Evolutionary conservation across 805 yeast genomes (phyloP).

Genomic region (Metschnikowia colocasiae): DNA sequence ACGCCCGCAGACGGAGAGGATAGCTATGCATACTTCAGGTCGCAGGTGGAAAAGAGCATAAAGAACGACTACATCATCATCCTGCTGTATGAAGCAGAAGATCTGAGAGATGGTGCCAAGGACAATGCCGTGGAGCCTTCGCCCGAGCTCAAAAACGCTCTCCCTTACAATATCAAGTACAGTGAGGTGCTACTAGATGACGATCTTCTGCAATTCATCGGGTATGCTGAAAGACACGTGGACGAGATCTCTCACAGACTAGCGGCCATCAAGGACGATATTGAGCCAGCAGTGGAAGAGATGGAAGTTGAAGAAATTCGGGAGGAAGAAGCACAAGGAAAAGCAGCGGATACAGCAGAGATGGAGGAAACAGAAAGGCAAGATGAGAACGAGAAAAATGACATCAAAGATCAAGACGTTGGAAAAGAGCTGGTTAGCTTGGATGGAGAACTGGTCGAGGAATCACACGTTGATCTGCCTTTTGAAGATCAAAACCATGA

Average conservation of each 20-base stretch:
- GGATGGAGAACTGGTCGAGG: not conserved
- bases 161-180: slow-evolving; percentile 35
- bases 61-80: slow-evolving; percentile 30
- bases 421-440: not conserved
- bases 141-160: slow-evolving; percentile 19
- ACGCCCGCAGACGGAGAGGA: slow-evolving; percentile 15
- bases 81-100: slow-evolving; percentile 23
- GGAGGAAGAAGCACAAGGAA: too few species aligned
- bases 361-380: not conserved
- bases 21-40: slow-evolving; percentile 18
- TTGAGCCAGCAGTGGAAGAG: not conserved
- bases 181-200: slow-evolving; percentile 24
- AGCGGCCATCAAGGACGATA: not conserved
- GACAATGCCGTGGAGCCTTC: slow-evolving; percentile 20
- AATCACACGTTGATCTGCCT: not conserved
- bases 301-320: not conserved
- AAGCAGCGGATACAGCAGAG: not conserved
- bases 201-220: slow-evolving; percentile 24
- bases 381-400: too few species aligned
- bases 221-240: slow-evolving; percentile 13
- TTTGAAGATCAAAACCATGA: not conserved
- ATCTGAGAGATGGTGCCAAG: slow-evolving; percentile 7
- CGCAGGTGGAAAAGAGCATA: slow-evolving; percentile 24
- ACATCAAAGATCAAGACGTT: too few species aligned
- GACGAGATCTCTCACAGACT: slow-evolving; percentile 12